phyloP scores from a whole-genome alignment of 2,329 filamentous ascomycete species.

The Claviceps sorghi region DNA sequence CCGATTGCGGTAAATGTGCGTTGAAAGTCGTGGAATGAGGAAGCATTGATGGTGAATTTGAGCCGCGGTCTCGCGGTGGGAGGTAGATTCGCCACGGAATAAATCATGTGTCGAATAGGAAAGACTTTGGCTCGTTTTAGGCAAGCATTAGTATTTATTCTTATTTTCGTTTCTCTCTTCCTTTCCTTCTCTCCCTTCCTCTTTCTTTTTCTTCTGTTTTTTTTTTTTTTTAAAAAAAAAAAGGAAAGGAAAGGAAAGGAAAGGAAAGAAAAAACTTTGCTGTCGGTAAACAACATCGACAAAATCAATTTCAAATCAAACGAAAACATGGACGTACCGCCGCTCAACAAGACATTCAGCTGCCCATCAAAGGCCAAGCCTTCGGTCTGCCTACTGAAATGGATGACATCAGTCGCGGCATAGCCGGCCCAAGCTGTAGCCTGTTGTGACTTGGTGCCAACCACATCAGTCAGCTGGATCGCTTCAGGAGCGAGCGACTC shows the following conservation, averaged over 20 bases:
- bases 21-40: neutral
- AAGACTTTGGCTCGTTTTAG: slow-evolving; percentile 7
- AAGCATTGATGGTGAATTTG: slow-evolving; percentile 6
- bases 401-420: slow-evolving; percentile 13
- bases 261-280: too few species aligned
- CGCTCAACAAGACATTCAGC: slow-evolving; percentile 11
- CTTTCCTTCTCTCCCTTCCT: too few species aligned
- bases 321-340: slow-evolving; percentile 9
- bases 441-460: neutral
- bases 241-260: too few species aligned
- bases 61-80: slow-evolving; percentile 8
- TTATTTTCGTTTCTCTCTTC: neutral
- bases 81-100: slow-evolving; percentile 11
- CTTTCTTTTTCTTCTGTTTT: neutral
- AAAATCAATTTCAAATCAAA: too few species aligned
- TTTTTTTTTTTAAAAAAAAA: neutral
- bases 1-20: neutral
- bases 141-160: neutral
- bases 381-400: slow-evolving; percentile 13
- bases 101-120: slow-evolving; percentile 13
- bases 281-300: neutral
- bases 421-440: slow-evolving; percentile 9
- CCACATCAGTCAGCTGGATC: neutral
- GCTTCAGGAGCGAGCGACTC: neutral
- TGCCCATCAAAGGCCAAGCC: slow-evolving; percentile 10